Percentiles rank a stretch among this genome's conserved stretches.
Conservation (phyloP, 306 rosid species). For the Neltuma alba region DNA sequence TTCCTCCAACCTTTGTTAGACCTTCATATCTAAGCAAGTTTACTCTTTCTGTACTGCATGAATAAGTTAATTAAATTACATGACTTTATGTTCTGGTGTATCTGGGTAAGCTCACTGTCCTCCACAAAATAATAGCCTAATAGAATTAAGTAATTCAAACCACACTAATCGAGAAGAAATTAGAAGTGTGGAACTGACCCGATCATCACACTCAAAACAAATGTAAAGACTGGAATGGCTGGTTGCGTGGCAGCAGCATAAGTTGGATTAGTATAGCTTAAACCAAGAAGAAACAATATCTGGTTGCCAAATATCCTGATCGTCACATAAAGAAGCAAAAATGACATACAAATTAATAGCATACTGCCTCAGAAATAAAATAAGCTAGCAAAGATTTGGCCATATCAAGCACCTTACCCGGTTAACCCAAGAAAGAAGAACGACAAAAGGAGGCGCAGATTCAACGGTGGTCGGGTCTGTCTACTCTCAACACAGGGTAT, state of each 20-base stretch:
- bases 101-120: conserved; percentile 15
- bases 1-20: conserved; percentile 83
- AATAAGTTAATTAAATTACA: conserved; percentile 37
- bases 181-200: conserved; percentile 67
- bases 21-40: conserved; percentile 77
- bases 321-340: conserved; percentile 39
- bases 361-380: conserved; percentile 24
- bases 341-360: conserved; percentile 29
- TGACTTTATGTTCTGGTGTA: conserved; percentile 19
- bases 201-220: conserved; percentile 74
- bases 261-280: conserved; percentile 93
- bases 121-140: neutral
- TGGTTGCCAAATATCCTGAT: conserved; percentile 94
- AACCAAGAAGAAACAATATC: conserved; percentile 93
- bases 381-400: conserved; percentile 17
- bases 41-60: conserved; percentile 93
- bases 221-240: conserved; percentile 89
- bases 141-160: neutral
- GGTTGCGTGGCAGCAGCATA: conserved; percentile 97
- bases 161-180: neutral
- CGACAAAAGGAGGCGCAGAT: conserved; percentile 56
- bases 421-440: conserved; percentile 89
- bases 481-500: conserved; percentile 51
- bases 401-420: conserved; percentile 64
- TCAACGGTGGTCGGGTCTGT: conserved; percentile 72